Conservation (phyloP, 805 yeast genomes). For the Schwanniomyces yamadae region DNA sequence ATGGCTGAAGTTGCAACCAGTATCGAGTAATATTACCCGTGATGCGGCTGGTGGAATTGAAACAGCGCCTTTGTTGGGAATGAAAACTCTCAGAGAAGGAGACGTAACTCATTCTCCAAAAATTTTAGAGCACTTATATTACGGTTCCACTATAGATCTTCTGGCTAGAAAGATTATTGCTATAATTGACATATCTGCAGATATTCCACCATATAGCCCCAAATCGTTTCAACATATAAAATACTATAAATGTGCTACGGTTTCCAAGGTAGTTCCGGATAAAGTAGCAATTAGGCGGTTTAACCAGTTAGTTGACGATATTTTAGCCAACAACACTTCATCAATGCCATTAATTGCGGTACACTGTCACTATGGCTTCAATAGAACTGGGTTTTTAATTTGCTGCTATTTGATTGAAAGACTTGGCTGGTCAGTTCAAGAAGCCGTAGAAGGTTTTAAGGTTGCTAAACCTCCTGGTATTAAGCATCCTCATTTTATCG, state of each 20-base stretch:
- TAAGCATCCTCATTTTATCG: conserved; percentile 74
- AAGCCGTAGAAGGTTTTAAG: conserved; percentile 61
- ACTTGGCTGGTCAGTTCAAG: conserved; percentile 57
- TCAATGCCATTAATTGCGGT: conserved; percentile 51
- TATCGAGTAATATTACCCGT: conserved; percentile 45
- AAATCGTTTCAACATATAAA: conserved; percentile 48
- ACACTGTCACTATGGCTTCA: conserved; percentile 83
- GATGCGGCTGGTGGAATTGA: conserved; percentile 24
- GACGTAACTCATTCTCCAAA: conserved; percentile 62
- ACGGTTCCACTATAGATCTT: conserved; percentile 14
- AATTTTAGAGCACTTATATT: conserved; percentile 47
- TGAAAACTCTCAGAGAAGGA: conserved; percentile 71
- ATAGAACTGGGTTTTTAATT: conserved; percentile 72
- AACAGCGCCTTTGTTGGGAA: conserved; percentile 56
- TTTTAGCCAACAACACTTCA: conserved; percentile 24
- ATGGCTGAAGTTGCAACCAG: conserved; percentile 58
- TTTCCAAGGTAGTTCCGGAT: conserved; percentile 74
- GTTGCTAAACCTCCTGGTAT: conserved; percentile 67
- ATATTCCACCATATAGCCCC: conserved; percentile 71
- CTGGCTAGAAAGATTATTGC: conserved; percentile 47
- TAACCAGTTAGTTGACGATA: conserved; percentile 50
- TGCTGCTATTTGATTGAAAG: conserved; percentile 66
- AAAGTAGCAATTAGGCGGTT: conserved; percentile 56
- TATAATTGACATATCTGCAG: conserved; percentile 68
- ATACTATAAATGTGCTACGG: conserved; percentile 74